These are phyloP conservation scores for Pugionium dolabratum DNA, from an alignment of 345 rosid genomes.

Conservation along the genomic window DNA sequence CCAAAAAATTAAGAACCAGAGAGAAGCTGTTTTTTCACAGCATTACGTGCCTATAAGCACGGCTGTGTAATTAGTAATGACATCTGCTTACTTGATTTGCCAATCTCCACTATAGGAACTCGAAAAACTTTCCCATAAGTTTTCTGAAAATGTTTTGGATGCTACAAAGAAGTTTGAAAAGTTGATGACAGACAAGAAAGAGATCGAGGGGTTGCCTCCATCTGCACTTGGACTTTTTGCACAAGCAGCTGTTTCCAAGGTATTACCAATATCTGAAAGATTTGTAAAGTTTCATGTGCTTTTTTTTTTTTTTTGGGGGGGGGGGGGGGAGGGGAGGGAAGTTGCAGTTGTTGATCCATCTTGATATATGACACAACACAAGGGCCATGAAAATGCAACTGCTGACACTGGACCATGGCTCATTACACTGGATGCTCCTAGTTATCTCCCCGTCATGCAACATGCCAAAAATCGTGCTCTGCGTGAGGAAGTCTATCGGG, in stretches of 20 bases:
- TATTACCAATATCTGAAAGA: conserved; percentile 33
- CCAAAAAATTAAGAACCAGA: too few species aligned
- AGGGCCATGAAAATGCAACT: conserved; percentile 91
- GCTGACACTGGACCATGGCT: conserved; percentile 93
- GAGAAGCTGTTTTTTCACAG: neutral
- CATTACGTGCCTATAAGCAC: conserved; percentile 4
- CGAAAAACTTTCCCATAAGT: conserved; percentile 72
- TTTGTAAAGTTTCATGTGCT: conserved; percentile 11
- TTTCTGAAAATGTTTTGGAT: conserved; percentile 84
- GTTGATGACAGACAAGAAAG: conserved; percentile 72
- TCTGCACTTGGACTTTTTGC: conserved; percentile 90
- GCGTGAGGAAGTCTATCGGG: conserved; percentile 87
- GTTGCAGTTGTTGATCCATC: conserved; percentile 12
- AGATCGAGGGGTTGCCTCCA: conserved; percentile 88
- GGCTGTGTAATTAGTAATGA: neutral
- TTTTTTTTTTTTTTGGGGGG: too few species aligned
- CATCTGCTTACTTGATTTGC: conserved; percentile 12
- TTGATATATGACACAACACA: conserved; percentile 31
- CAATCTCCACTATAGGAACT: conserved; percentile 58
- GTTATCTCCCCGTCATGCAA: conserved; percentile 84
- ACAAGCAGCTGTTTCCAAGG: conserved; percentile 88
- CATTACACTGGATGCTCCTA: conserved; percentile 82
- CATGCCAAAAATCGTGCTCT: conserved; percentile 81
- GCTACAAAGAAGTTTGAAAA: conserved; percentile 92
- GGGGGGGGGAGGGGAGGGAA: neutral